These are phyloP conservation scores for Vanilla planifolia DNA, from an alignment of 106 monocot genomes.

Conservation along the genomic window DNA sequence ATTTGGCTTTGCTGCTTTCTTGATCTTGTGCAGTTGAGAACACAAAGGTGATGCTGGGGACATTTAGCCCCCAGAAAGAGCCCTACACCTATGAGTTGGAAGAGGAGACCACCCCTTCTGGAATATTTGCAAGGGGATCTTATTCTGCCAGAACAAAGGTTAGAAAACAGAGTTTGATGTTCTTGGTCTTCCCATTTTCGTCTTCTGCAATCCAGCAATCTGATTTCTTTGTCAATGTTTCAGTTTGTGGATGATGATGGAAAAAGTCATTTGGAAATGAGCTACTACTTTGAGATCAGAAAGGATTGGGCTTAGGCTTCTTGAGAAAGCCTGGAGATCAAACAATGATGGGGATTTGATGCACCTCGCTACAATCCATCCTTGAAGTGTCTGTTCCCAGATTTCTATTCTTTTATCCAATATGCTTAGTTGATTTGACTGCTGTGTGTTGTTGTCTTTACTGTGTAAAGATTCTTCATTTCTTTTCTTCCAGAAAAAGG, in stretches of 20 bases:
- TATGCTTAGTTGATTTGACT: background rate
- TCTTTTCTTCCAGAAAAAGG: background rate
- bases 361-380: background rate
- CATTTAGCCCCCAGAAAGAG: slow-evolving; percentile 59
- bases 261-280: slow-evolving; percentile 17
- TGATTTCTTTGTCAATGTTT: background rate
- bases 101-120: slow-evolving; percentile 74
- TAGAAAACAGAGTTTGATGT: background rate
- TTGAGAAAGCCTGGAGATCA: background rate
- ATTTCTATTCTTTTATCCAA: background rate
- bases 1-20: background rate
- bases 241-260: slow-evolving; percentile 23
- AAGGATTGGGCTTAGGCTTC: slow-evolving; percentile 17
- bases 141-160: slow-evolving; percentile 73
- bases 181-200: background rate
- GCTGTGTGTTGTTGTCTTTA: background rate
- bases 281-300: slow-evolving; percentile 19
- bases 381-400: background rate
- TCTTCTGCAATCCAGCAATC: background rate
- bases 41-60: slow-evolving; percentile 66
- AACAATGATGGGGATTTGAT: background rate
- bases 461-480: slow-evolving; percentile 2
- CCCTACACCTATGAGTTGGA: slow-evolving; percentile 57
- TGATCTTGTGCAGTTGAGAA: slow-evolving; percentile 29
- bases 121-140: slow-evolving; percentile 60